Conservation (phyloP, 208 protist genomes). For the Crithidia expoeki region DNA sequence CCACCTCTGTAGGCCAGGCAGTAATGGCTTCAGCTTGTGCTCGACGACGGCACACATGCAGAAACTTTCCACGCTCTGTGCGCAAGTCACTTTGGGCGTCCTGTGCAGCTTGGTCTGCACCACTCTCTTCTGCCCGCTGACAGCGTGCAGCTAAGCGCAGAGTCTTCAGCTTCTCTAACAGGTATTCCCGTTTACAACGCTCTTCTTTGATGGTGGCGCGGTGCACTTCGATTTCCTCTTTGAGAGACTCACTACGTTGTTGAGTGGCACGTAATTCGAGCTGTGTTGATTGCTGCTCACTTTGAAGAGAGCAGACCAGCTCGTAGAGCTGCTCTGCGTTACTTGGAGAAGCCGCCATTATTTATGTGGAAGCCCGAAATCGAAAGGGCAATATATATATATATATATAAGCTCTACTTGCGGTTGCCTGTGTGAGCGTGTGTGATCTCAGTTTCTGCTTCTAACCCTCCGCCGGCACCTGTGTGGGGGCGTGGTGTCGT, state of each 20-base stretch:
- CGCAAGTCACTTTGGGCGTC: neutral
- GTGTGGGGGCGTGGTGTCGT: no score
- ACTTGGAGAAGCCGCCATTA: neutral
- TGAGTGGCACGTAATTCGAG: slow-evolving; percentile 26
- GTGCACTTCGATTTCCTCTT: slow-evolving; percentile 5
- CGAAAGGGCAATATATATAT: neutral
- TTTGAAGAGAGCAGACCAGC: slow-evolving; percentile 29
- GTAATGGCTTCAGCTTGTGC: neutral
- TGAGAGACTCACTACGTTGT: slow-evolving; percentile 11
- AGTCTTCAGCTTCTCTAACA: neutral
- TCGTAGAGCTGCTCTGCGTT: slow-evolving; percentile 42
- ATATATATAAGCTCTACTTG: no score
- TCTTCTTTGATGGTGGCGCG: slow-evolving; percentile 13
- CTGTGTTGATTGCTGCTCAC: slow-evolving; percentile 23
- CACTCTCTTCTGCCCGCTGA: slow-evolving; percentile 6
- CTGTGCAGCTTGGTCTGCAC: neutral
- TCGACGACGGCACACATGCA: neutral
- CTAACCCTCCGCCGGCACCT: no score
- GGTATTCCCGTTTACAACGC: slow-evolving; percentile 5
- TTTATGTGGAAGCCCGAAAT: neutral
- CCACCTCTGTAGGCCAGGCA: neutral
- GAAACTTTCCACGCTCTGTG: neutral
- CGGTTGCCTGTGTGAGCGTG: no score
- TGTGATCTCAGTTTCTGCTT: no score
- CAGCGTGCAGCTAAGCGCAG: neutral